Conservation (phyloP, 768 basidiomycete species). For the Leccinum variicolor region DNA sequence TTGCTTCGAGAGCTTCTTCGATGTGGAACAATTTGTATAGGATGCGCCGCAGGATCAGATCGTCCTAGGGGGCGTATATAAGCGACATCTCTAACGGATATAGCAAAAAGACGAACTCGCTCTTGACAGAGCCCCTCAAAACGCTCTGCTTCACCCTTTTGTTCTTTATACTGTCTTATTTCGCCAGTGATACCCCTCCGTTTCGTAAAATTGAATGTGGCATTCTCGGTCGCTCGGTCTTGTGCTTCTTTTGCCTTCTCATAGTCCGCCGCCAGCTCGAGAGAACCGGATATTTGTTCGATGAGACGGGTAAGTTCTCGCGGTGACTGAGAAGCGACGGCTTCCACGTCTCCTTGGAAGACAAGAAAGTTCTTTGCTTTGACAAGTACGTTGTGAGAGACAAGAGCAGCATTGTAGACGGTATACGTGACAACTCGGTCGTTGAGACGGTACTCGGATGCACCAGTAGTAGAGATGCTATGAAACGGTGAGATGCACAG, state of each 20-base stretch:
- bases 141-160: conserved; percentile 87
- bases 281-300: conserved; percentile 93
- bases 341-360: conserved; percentile 98
- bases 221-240: conserved; percentile 89
- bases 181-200: conserved; percentile 91
- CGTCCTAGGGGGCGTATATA: conserved; percentile 50
- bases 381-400: conserved; percentile 91
- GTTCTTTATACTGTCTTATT: conserved; percentile 96
- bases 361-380: conserved; percentile 99
- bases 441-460: conserved; percentile 91
- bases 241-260: conserved; percentile 85
- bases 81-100: neutral
- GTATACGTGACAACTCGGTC: conserved; percentile 77
- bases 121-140: conserved; percentile 79
- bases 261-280: conserved; percentile 86
- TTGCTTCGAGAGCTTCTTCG: conserved; percentile 73
- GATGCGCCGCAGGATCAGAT: conserved; percentile 74
- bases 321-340: conserved; percentile 92
- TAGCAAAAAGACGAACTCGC: conserved; percentile 44
- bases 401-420: conserved; percentile 84
- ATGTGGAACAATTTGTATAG: conserved; percentile 91
- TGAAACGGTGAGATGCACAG: neutral
- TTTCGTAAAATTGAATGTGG: conserved; percentile 93
- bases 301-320: conserved; percentile 86
- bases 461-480: conserved; percentile 85